Base-by-base conservation (phyloP, 176 grass and related monocot genomes). In the Poa annua region DNA sequence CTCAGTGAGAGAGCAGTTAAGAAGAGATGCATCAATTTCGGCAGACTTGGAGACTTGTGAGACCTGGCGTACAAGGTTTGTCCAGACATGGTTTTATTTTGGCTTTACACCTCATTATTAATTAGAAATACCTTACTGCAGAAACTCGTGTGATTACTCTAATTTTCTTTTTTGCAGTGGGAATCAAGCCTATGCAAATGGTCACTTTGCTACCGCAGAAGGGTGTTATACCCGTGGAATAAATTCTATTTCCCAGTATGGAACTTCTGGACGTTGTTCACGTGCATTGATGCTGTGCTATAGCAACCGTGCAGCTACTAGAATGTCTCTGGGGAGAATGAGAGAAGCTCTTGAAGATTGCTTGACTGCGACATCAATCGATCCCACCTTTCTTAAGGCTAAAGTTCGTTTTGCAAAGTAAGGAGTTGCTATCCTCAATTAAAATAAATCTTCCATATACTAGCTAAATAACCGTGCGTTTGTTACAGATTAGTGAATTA, bases 261-360 rank as follows among this genome's bases (percentile, higher is more conserved):
- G 79, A 65, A 22, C 87, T 84, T 87, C 89, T 73, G 84, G 78
- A 81, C 79, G 63, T 20, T 83, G 85, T 75, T 89, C 76, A 74
- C 87, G 8, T n/a, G 85, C 87, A 16, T 80, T 99, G 68, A 96
- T 92, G 93, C 57, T 99, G 50, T 99, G 97, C 78, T 96, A 93
- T 72, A 99, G 97, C 81, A 99, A 99, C 88, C 93, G 97, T 84
- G 97, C 97, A 42, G 97, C 97, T 65, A 87, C 93, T 72, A 92
- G 84, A 54, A 99, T 99, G 93, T 88, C 89, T 38, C 80, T 96
- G 75, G 97, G 97, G 20, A 93, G 90, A 86, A 94, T 96, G 89
- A 74, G 42, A 79, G 93, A 96, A 71, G 97, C 93, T 26, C 92
- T 96, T 71, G 71, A 88, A 39, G 97, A 99, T 87, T 99, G 97